These are phyloP conservation scores for Microbotryum scabiosae DNA, from an alignment of 1,284 basidiomycete species.

Conservation along the genomic window DNA sequence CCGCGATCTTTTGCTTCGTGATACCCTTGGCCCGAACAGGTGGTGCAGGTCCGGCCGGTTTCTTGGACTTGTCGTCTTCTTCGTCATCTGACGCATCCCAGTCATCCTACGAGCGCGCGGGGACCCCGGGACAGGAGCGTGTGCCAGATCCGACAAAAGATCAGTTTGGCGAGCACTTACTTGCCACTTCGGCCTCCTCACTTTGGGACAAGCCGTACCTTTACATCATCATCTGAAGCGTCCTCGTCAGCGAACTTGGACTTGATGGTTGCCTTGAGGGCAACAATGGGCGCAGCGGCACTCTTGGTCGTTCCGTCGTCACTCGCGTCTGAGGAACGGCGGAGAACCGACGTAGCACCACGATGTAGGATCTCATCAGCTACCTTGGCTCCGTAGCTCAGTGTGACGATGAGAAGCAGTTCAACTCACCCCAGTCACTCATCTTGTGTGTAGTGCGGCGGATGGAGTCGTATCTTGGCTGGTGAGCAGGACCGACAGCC, in stretches of 20 bases:
- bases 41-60: constrained; percentile 30
- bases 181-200: neutral
- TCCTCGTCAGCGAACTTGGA: constrained; percentile 81
- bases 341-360: too few relatives aligned
- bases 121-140: constrained; percentile 3
- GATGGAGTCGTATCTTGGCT: too few relatives aligned
- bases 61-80: constrained; percentile 44
- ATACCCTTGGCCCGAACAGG: constrained; percentile 70
- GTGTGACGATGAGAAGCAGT: too few relatives aligned
- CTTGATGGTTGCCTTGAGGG: constrained; percentile 42
- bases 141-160: neutral
- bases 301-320: too few relatives aligned
- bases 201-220: constrained; percentile 31
- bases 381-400: too few relatives aligned
- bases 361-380: too few relatives aligned
- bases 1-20: constrained; percentile 76
- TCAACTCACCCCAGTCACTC: too few relatives aligned
- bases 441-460: too few relatives aligned
- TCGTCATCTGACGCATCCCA: constrained; percentile 87
- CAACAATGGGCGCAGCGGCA: constrained; percentile 39
- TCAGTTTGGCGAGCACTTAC: too few relatives aligned
- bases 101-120: constrained; percentile 56
- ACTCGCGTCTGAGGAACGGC: too few relatives aligned
- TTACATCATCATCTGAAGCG: constrained; percentile 53
- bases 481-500: too few relatives aligned